Base-by-base conservation (phyloP, 371 early-diverging fungal species). In the Massospora cicadina region DNA sequence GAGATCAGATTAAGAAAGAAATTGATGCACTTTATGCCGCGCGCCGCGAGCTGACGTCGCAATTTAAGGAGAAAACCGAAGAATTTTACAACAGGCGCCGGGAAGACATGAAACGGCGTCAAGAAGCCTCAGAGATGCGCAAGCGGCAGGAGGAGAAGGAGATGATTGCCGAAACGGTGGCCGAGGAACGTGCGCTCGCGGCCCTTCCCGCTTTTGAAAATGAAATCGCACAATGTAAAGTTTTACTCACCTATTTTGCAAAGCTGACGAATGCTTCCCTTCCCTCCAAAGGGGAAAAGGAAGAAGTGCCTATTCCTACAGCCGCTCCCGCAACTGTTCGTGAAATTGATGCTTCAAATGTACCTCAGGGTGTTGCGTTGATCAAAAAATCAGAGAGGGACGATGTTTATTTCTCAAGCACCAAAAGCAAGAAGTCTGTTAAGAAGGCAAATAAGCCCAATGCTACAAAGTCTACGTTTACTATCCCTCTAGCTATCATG, bases 141-240 rank as follows among this genome's bases (percentile, higher is more conserved):
- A 79, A 75, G 67, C 81, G 87, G 69, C 75, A 79, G 65, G 87
- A 89, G 72, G 69, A 78, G 57, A 83, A 85, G 65, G 77, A 78
- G 63, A 82, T 79, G 68, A 74, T 82, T 60, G 76, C 75, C 30
- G 75, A 81, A 66, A 79, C 79, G 60, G 73, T 78, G 30, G 86
- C 87, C 17, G 74, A 79, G 65, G 90, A 89, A 73, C 81, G 83
- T 28, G 94, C 93, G 69, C 73, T 82, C 60, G 95, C 94, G 29
- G 86, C 90, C 64, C 73, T 89, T 62, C 93, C 93, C 33, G 95
- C 96, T 7, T 94, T 83, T 75, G 76, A 80, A 64, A 78, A 78
- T 66, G 96, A 96, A 72, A 91, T 96, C 67, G 72, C 75, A 68
- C 77, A 77, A 54, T 91, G 91, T 76, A 85, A 86, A 65, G 81